These are phyloP conservation scores for Lentinula detonsa DNA, from an alignment of 768 basidiomycete genomes.

Conservation along the genomic window DNA sequence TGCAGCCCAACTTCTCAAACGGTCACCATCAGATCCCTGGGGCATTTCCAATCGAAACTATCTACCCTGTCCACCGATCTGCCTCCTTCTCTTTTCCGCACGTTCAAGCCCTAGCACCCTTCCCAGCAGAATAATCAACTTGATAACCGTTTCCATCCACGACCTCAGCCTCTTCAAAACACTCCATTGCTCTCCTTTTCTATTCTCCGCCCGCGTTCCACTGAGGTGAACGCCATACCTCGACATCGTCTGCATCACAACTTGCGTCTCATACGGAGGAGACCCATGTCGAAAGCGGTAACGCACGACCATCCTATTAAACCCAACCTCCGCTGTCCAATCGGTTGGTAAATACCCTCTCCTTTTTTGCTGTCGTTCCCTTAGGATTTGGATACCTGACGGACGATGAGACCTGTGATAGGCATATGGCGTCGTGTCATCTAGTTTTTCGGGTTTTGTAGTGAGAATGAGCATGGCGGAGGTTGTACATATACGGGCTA, in stretches of 20 bases:
- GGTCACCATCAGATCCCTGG: background rate
- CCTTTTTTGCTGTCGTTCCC: background rate
- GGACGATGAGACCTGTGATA: background rate
- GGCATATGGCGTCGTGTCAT: background rate
- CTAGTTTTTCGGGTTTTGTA: conserved; percentile 1
- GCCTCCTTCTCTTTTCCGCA: background rate
- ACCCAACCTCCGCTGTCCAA: background rate
- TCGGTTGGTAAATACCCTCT: background rate
- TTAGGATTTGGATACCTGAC: background rate
- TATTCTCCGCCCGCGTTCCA: background rate
- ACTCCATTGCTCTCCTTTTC: background rate
- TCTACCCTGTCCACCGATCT: background rate
- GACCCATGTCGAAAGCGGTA: background rate
- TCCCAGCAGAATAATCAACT: background rate
- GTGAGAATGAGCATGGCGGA: conserved; percentile 16
- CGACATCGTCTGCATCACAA: background rate
- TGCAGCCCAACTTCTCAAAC: background rate
- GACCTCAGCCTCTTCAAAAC: background rate
- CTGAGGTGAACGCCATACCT: background rate
- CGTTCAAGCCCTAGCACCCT: conserved; percentile 4
- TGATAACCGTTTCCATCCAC: too few species aligned
- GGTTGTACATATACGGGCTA: conserved; percentile 17
- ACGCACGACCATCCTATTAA: background rate
- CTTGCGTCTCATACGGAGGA: background rate
- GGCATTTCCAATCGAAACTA: background rate